These are phyloP conservation scores for Cladosporium sphaerospermum DNA, from an alignment of 2,329 filamentous ascomycete species.

Conservation along the genomic window DNA sequence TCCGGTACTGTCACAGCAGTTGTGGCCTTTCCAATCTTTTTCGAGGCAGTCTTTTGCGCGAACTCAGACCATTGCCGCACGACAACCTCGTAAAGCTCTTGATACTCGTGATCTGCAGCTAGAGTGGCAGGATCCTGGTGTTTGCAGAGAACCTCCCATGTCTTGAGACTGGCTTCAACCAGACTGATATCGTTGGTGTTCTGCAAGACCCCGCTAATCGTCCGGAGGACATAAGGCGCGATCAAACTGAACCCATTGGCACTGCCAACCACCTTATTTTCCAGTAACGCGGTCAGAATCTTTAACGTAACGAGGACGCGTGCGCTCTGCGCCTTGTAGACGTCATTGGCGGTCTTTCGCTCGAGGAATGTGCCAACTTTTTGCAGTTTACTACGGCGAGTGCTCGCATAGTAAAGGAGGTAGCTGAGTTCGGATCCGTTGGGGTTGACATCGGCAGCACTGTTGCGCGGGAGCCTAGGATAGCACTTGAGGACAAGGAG, in stretches of 20 bases:
- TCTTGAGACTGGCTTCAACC: conserved; percentile 81
- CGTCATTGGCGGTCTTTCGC: conserved; percentile 86
- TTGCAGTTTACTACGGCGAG: conserved; percentile 87
- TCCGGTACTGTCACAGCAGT: conserved; percentile 54
- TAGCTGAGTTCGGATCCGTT: conserved; percentile 97
- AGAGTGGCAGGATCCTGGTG: conserved; percentile 82
- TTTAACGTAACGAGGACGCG: conserved; percentile 83
- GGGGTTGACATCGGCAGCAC: conserved; percentile 80
- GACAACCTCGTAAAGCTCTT: conserved; percentile 74
- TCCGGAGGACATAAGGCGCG: conserved; percentile 70
- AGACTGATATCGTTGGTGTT: conserved; percentile 83
- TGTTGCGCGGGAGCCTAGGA: conserved; percentile 80
- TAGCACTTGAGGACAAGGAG: conserved; percentile 95
- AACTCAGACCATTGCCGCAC: conserved; percentile 74
- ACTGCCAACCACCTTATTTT: conserved; percentile 57
- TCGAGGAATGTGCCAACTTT: conserved; percentile 94
- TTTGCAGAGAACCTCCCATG: conserved; percentile 82
- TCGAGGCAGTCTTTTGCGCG: conserved; percentile 56
- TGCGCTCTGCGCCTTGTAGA: conserved; percentile 83
- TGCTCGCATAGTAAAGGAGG: conserved; percentile 92
- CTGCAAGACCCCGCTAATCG: conserved; percentile 70
- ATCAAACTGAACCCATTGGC: conserved; percentile 84
- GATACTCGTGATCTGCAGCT: conserved; percentile 77
- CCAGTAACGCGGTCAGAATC: conserved; percentile 84
- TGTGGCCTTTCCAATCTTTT: conserved; percentile 28